Evolutionary conservation across 495 filamentous ascomycete genomes (phyloP).

Genomic region (Penicillium steckii): DNA sequence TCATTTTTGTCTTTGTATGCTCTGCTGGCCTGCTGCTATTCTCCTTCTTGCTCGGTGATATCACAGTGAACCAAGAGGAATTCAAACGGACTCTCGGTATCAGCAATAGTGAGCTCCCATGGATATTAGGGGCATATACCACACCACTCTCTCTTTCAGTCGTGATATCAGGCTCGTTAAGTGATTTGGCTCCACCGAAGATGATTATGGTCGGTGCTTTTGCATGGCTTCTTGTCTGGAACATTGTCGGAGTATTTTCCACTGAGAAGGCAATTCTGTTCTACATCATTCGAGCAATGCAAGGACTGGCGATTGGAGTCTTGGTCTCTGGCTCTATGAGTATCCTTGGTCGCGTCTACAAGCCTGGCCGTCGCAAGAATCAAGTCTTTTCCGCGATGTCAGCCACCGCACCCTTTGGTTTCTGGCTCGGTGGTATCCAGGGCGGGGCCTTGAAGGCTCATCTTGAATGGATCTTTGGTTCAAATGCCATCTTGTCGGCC

Average conservation of each 20-base stretch:
- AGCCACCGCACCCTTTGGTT: conserved; percentile 31
- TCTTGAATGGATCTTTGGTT: conserved; percentile 33
- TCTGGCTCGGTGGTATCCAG: conserved; percentile 31
- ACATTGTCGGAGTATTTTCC: conserved; percentile 38
- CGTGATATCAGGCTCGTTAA: conserved; percentile 42
- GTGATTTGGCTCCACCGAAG: conserved; percentile 41
- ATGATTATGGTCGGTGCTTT: conserved; percentile 45
- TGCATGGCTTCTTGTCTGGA: conserved; percentile 43
- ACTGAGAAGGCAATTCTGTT: conserved; percentile 26
- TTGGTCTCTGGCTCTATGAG: conserved; percentile 34
- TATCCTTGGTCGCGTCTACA: conserved; percentile 33
- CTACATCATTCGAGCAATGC: conserved; percentile 35
- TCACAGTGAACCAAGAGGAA: conserved; percentile 35
- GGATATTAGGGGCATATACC: conserved; percentile 42
- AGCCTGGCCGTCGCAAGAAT: conserved; percentile 33
- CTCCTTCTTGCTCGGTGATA: conserved; percentile 43
- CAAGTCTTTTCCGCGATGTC: conserved; percentile 35
- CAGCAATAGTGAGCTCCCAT: conserved; percentile 38
- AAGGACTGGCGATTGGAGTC: conserved; percentile 31
- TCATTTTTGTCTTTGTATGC: conserved; percentile 42
- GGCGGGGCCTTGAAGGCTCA: conserved; percentile 25
- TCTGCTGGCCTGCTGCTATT: conserved; percentile 47
- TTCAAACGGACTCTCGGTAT: conserved; percentile 36
- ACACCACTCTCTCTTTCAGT: conserved; percentile 45
- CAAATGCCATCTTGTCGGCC: conserved; percentile 27